Percentiles rank a stretch among this genome's conserved stretches.
Evolutionary conservation across 164 flowering plant species (phyloP).

Genomic region (Akebia trifoliata): DNA sequence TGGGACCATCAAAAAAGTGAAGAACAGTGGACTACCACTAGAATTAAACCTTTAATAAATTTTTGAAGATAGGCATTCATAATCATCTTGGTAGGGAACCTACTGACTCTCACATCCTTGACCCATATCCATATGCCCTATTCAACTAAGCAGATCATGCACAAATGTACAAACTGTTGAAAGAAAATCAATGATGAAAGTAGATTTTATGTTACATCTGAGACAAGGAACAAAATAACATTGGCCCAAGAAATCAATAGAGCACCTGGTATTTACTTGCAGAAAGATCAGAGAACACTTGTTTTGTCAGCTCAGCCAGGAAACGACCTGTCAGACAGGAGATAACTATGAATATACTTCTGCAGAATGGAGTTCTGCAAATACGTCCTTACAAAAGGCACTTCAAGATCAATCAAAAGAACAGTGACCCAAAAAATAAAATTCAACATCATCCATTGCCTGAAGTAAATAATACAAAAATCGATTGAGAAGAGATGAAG

Average conservation of each 20-base stretch:
- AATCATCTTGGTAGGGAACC: too few relatives aligned
- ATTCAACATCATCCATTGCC: too few relatives aligned
- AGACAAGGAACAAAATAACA: neutral
- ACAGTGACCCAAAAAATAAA: too few relatives aligned
- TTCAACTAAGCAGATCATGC: neutral
- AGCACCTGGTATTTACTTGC: slow-evolving; percentile 95
- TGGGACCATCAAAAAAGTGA: too few relatives aligned
- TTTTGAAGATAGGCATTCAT: too few relatives aligned
- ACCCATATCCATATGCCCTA: neutral
- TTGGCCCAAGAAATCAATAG: neutral
- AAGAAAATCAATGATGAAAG: neutral
- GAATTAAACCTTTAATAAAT: too few relatives aligned
- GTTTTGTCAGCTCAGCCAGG: slow-evolving; percentile 88
- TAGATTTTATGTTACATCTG: too few relatives aligned
- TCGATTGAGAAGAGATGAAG: too few relatives aligned
- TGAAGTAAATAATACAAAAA: too few relatives aligned
- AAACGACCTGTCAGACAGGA: slow-evolving; percentile 62
- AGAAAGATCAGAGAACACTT: slow-evolving; percentile 85
- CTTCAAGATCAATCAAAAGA: too few relatives aligned
- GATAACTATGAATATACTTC: neutral
- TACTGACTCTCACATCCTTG: neutral
- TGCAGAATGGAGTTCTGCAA: neutral
- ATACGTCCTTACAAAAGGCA: neutral
- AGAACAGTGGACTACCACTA: too few relatives aligned
- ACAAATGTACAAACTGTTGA: neutral